Conservation (phyloP, 805 yeast genomes). For the Schwanniomyces occidentalis region DNA sequence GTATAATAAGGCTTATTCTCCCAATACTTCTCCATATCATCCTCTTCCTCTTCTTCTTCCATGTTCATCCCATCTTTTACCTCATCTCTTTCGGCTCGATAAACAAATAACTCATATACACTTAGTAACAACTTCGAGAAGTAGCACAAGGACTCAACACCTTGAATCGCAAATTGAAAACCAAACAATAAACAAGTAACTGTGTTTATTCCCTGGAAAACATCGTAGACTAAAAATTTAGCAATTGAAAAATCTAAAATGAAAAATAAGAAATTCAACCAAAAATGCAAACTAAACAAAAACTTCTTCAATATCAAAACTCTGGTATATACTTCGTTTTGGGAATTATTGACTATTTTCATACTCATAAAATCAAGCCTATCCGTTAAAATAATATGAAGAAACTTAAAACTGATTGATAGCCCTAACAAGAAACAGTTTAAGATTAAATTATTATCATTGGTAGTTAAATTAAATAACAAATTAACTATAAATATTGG, state of each 20-base stretch:
- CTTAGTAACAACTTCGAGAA: conserved; percentile 51
- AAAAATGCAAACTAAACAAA: conserved; percentile 40
- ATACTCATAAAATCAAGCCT: conserved; percentile 44
- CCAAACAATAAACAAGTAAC: conserved; percentile 67
- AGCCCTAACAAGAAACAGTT: conserved; percentile 42
- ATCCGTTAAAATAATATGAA: conserved; percentile 72
- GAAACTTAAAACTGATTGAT: conserved; percentile 50
- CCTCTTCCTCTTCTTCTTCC: conserved; percentile 17
- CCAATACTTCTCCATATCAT: conserved; percentile 65
- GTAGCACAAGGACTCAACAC: conserved; percentile 51
- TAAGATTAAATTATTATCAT: conserved; percentile 59
- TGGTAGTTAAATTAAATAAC: conserved; percentile 65
- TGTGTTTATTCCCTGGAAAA: conserved; percentile 51
- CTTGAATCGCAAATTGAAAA: conserved; percentile 69
- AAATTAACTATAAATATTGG: conserved; percentile 42
- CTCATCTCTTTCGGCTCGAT: conserved; percentile 36
- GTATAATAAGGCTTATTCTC: conserved; percentile 64
- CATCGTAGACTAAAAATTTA: conserved; percentile 54
- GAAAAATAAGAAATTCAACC: conserved; percentile 46
- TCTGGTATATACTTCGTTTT: conserved; percentile 13
- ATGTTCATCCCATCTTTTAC: conserved; percentile 7
- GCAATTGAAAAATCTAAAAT: conserved; percentile 54
- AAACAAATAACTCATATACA: conserved; percentile 52
- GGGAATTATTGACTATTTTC: conserved; percentile 25
- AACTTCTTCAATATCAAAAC: conserved; percentile 30